Evolutionary conservation across 2,329 filamentous ascomycete species (phyloP), one percentile per base, ranked within the genome.

Genomic region (Ceratocystis ficicola): DNA sequence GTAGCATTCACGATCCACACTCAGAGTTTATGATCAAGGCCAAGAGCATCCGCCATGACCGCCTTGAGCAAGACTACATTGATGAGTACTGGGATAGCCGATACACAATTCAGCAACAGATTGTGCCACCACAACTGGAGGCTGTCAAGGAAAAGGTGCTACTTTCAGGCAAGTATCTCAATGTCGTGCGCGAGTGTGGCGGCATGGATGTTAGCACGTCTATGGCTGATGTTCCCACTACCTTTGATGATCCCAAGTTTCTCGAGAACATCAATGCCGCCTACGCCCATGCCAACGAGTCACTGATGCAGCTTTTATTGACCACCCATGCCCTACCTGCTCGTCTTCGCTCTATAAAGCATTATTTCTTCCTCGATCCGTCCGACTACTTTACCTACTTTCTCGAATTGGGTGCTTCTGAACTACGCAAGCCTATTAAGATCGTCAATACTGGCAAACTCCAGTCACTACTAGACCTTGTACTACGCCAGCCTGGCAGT

Each of bases 341-440:
- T 32, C 85, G 94, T 46, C 81, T 99, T 66, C 85, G 88, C 59
- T 97, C 93, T 15, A 80, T 99, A 48, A 99, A 99, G 74, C 94
- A 99, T 76, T 99, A 99, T 78, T 99, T 97, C 79, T 99, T 99
- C 80, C 86, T 99, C 69, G 93, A 97, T 71, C 88, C 92, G 7
- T 96, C 94, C 44, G 94, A 99, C 74, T 99, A 96, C 78, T 97
- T 99, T 75, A 91, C 91, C 2, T 95, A 97, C 76, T 99, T 99
- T 74, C 85, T 99, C 68, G 94, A 99, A 73, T 85, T 99, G 22
- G 86, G 90, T 65, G 82, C 88, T 36, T 92, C 91, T 0, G 94
- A 99, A 76, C 81, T 99, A 67, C 88, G 90, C 71, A 96, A 96
- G 73, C 87, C 89, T 41, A 89, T 92, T 67, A 90, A 90, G 73